Evolutionary conservation across 1,284 basidiomycete genomes (phyloP).

Genomic region (Sporisorium iseilematis-ciliati): DNA sequence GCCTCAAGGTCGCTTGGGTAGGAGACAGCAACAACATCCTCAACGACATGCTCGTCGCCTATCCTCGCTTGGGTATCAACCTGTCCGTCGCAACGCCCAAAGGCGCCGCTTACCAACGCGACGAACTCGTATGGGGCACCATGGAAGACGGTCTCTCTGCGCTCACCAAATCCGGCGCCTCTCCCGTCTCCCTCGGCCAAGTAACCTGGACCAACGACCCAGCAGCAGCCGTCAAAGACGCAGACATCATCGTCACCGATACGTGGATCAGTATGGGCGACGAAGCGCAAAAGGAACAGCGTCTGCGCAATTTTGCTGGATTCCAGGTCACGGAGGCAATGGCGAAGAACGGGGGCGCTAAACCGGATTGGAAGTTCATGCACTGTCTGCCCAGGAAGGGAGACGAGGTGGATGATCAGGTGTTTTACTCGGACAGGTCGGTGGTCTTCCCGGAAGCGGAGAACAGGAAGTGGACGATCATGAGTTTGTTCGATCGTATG

Average conservation of each 20-base stretch:
- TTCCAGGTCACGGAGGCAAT: slow-evolving; percentile 90
- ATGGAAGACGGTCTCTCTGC: slow-evolving; percentile 67
- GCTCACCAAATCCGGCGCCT: slow-evolving; percentile 69
- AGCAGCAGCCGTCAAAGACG: slow-evolving; percentile 84
- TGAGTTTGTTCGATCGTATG: slow-evolving; percentile 67
- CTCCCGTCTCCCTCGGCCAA: slow-evolving; percentile 60
- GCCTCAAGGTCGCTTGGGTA: slow-evolving; percentile 78
- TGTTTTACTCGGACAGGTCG: slow-evolving; percentile 66
- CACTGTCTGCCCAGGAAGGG: slow-evolving; percentile 94
- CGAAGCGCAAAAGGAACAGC: slow-evolving; percentile 91
- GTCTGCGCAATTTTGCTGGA: slow-evolving; percentile 86
- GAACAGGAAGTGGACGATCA: slow-evolving; percentile 70
- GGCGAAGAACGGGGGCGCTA: slow-evolving; percentile 78
- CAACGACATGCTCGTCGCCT: slow-evolving; percentile 96
- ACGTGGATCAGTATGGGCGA: slow-evolving; percentile 92
- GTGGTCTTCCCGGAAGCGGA: slow-evolving; percentile 70
- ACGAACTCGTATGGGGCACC: slow-evolving; percentile 77
- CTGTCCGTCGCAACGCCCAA: slow-evolving; percentile 85
- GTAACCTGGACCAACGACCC: slow-evolving; percentile 85
- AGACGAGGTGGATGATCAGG: slow-evolving; percentile 77
- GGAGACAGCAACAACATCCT: slow-evolving; percentile 96
- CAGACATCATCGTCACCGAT: slow-evolving; percentile 89
- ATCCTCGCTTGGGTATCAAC: slow-evolving; percentile 89
- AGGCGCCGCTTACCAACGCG: slow-evolving; percentile 78
- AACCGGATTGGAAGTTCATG: slow-evolving; percentile 91